Base-by-base conservation (phyloP, 2,329 filamentous ascomycete genomes). In the Xylariaceae sp. region DNA sequence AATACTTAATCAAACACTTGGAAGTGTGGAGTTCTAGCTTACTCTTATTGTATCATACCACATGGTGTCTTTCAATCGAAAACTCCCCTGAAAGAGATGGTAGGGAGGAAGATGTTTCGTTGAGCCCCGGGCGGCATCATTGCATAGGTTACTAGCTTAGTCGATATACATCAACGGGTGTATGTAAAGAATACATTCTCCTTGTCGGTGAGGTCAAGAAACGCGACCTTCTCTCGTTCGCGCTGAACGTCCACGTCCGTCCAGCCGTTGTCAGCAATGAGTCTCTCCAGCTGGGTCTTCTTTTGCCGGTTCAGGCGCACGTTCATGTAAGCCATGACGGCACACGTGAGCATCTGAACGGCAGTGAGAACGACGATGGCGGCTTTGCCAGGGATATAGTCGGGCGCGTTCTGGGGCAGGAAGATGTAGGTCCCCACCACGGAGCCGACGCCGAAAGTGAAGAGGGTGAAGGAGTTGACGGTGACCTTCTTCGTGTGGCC, bases 401-500 rank as follows among this genome's bases (percentile, higher is more conserved):
- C 54, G 3, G 70, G 70, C 45, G 61, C 55, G 45, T 74, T 69
- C n/a, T 53, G 47, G 0, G 58, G 56, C 31, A 67, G 59, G 43
- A 72, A 74, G 53, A 74, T 72, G 49, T 73, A 73, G 0, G 70
- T 70, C 0, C 69, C 68, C 1, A 63, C 60, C 25, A 74, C 70
- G 43, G 75, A 72, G 8, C 69, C 70, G 1, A 61, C 63, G 41
- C 67, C 71, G 42, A 70, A 71, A 0, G 68, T 68, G 3, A 73
- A 52, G 48, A 72, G 72, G 3, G 74, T 53, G 2, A 71, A 59
- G 1, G 68, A 70, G 39, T 75, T 76, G n/a, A 68, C 70, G 26
- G 75, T 64, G 2, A 77, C 70, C 47, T 78, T 74, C 46, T 75
- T 75, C 1, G 70, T 74, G 35, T 75, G 69, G 0, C 70, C 70